Evolutionary conservation across 495 filamentous ascomycete species (phyloP).

Genomic region (Neurospora sublineolata): DNA sequence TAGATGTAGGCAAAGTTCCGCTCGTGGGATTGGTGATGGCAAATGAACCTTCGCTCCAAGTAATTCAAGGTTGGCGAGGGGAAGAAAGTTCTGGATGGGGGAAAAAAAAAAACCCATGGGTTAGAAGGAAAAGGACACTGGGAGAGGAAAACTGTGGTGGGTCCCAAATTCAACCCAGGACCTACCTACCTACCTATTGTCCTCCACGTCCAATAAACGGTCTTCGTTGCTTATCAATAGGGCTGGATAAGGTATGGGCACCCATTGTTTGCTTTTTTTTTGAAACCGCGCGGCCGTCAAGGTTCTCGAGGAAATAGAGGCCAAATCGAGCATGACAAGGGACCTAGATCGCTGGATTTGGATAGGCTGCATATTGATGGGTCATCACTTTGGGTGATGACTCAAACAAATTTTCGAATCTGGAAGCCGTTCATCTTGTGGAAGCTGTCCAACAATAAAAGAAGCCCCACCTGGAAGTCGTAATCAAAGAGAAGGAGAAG

Average conservation of each 20-base stretch:
- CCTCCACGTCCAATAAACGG: neutral
- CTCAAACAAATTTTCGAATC: neutral
- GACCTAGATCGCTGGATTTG: neutral
- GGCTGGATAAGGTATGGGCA: neutral
- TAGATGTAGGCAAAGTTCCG: neutral
- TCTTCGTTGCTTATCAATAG: neutral
- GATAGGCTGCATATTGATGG: neutral
- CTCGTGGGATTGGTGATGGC: neutral
- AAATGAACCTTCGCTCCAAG: neutral
- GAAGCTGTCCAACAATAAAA: neutral
- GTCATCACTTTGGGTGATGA: neutral
- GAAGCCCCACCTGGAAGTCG: neutral
- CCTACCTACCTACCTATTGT: neutral
- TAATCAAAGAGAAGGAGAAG: neutral
- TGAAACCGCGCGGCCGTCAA: neutral
- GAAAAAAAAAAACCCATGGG: neutral
- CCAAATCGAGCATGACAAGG: neutral
- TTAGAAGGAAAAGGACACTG: neutral
- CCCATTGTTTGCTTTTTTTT: neutral
- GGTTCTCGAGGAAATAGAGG: neutral
- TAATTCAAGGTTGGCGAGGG: neutral
- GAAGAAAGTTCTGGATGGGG: neutral
- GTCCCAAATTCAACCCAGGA: neutral
- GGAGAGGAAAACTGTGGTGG: neutral
- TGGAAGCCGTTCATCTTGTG: too few species aligned